phyloP scores from a whole-genome alignment of 352 stramenopile species.

The Phytophthora colocasiae region DNA sequence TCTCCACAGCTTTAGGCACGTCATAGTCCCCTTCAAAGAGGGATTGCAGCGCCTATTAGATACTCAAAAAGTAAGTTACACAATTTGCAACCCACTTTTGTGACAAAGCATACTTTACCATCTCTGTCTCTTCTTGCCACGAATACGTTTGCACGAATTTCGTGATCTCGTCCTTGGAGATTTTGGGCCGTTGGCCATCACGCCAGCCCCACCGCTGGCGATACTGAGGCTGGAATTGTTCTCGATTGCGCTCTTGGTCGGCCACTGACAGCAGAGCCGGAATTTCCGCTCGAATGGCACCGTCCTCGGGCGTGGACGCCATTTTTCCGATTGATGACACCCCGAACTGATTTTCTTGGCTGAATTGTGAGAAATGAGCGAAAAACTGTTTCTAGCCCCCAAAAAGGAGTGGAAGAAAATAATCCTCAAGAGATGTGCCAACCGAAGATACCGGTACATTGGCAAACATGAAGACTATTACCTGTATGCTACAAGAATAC shows the following conservation, averaged over 20 bases:
- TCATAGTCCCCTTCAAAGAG: slow-evolving; percentile 61
- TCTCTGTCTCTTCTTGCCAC: slow-evolving; percentile 60
- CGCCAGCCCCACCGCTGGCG: slow-evolving; percentile 54
- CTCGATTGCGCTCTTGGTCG: slow-evolving; percentile 20
- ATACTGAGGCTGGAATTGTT: slow-evolving; percentile 20
- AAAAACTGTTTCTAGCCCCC: slow-evolving; percentile 22
- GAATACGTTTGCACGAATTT: slow-evolving; percentile 62
- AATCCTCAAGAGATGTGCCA: background rate
- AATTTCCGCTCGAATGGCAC: slow-evolving; percentile 52
- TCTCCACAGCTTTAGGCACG: slow-evolving; percentile 40
- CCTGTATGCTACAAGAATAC: too few relatives aligned
- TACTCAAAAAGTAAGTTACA: slow-evolving; percentile 3
- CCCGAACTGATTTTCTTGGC: slow-evolving; percentile 25
- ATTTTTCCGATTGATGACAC: slow-evolving; percentile 28
- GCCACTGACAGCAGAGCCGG: slow-evolving; percentile 43
- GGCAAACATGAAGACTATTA: background rate
- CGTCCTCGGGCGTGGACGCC: slow-evolving; percentile 8
- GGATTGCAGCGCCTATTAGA: slow-evolving; percentile 57
- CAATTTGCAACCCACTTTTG: slow-evolving; percentile 14
- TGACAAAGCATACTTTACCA: slow-evolving; percentile 42
- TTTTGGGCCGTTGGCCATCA: slow-evolving; percentile 29
- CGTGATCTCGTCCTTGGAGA: slow-evolving; percentile 38
- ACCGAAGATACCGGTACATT: background rate
- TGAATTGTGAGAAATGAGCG: slow-evolving; percentile 19
- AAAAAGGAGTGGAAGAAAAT: slow-evolving; percentile 9